These are phyloP conservation scores for Pascua sp. DNA, from an alignment of 1,284 basidiomycete species.

Conservation along the genomic window DNA sequence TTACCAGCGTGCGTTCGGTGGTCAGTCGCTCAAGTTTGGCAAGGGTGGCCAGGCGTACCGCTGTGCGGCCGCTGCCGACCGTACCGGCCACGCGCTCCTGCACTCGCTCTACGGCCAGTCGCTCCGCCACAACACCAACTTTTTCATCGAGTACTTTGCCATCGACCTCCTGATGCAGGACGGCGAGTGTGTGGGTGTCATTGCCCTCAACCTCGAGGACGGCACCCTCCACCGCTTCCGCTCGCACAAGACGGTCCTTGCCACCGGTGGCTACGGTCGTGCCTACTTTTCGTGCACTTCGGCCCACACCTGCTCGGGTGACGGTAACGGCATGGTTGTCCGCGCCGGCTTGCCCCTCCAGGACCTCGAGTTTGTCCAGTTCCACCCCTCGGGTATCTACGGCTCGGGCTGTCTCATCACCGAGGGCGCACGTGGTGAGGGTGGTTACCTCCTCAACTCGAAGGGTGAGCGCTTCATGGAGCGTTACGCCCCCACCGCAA, in stretches of 20 bases:
- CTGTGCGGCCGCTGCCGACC: slow-evolving; percentile 96
- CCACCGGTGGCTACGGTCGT: slow-evolving; percentile 97
- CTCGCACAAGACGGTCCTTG: slow-evolving; percentile 95
- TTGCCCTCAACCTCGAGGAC: slow-evolving; percentile 99
- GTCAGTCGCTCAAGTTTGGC: slow-evolving; percentile 93
- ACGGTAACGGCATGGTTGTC: slow-evolving; percentile 98
- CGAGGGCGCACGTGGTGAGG: slow-evolving; percentile 96
- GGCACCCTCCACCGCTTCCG: slow-evolving; percentile 98
- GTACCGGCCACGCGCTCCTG: slow-evolving; percentile 96
- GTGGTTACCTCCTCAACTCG: slow-evolving; percentile 97
- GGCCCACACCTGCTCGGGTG: slow-evolving; percentile 98
- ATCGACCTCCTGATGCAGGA: slow-evolving; percentile 98
- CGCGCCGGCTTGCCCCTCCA: slow-evolving; percentile 95
- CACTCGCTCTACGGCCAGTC: slow-evolving; percentile 99
- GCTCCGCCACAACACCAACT: slow-evolving; percentile 98
- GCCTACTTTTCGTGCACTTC: slow-evolving; percentile 99
- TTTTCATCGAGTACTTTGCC: slow-evolving; percentile 99
- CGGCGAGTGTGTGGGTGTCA: slow-evolving; percentile 98
- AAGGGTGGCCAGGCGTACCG: slow-evolving; percentile 99
- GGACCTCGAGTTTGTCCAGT: slow-evolving; percentile 98
- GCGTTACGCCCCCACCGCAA: slow-evolving; percentile 97
- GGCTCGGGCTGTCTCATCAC: slow-evolving; percentile 99
- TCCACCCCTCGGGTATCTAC: slow-evolving; percentile 99
- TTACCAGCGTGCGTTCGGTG: slow-evolving; percentile 99
- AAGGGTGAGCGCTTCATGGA: slow-evolving; percentile 99